Conservation (phyloP, 805 yeast species). For the Pichia californica region DNA sequence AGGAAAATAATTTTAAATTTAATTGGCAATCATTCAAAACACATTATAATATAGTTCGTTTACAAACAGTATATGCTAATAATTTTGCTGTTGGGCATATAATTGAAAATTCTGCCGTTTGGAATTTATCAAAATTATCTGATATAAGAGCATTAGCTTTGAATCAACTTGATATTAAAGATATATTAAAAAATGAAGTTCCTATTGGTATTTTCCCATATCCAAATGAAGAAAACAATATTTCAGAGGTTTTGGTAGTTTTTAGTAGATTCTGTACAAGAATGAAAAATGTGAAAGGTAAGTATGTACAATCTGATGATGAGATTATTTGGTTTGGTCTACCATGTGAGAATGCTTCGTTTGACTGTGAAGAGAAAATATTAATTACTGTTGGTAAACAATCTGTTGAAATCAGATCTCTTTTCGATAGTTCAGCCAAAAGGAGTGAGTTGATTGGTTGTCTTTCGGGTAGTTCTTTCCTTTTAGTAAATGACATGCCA, state of each 20-base stretch:
- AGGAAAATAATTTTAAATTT: constrained; percentile 18
- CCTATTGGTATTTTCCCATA: constrained; percentile 26
- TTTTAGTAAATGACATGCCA: constrained; percentile 22
- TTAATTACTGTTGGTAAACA: constrained; percentile 20
- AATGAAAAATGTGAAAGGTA: constrained; percentile 19
- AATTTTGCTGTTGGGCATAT: constrained; percentile 26
- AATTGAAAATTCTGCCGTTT: constrained; percentile 23
- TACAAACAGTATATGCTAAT: constrained; percentile 24
- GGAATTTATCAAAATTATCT: constrained; percentile 24
- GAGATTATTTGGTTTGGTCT: constrained; percentile 25
- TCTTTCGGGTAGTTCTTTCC: constrained; percentile 20
- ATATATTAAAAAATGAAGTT: constrained; percentile 20
- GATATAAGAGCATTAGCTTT: constrained; percentile 24
- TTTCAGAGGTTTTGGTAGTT: constrained; percentile 26
- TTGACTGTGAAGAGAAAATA: constrained; percentile 22
- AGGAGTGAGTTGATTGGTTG: constrained; percentile 22
- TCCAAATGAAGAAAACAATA: constrained; percentile 12
- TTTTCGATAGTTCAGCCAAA: constrained; percentile 16
- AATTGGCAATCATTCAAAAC: constrained; percentile 25
- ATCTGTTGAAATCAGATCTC: constrained; percentile 25
- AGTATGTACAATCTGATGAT: constrained; percentile 20
- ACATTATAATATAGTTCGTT: constrained; percentile 17
- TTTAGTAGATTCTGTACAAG: constrained; percentile 25
- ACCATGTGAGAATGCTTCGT: constrained; percentile 22
- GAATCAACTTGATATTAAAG: constrained; percentile 21